Evolutionary conservation across 169 alveolate species (phyloP), one percentile per base, ranked within the genome.

Genomic region (Cryptosporidium sp.): DNA sequence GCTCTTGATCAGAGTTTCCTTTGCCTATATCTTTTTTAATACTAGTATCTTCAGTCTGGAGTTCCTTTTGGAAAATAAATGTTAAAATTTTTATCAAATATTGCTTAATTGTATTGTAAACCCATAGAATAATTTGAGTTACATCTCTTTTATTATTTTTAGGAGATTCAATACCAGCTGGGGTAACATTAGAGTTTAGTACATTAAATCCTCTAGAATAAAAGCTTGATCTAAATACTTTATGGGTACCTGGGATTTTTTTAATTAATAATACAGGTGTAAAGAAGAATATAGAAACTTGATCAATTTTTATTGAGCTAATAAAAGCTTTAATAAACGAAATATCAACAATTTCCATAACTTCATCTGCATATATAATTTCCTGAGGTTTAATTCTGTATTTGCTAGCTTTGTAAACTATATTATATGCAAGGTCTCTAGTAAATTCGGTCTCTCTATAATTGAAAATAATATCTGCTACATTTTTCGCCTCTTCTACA

Each of bases 371-470:
- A 12, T 53, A 73, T 31, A 73, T 73, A 2, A 73, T 60, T 26
- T 73, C 72, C 1, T 73, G 48, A 3, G 86, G 86, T 51, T 60
- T 73, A 31, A 73, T 21, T 18, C 39, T 53, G 70, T 73, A 73
- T 16, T 42, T 56, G n/a, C 68, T 58, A n/a, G 70, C 37, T n/a
- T 73, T 73, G 39, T 73, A 73, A 35, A 52, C 86, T 33, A 73
- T 56, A 42, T 73, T 73, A 35, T 73, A 73, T 12, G 86, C 86
- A 26, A 73, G 68, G 10, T 73, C 86, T 42, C 33, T 73, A 29
- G n/a, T 33, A 14, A 73, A 73, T 23, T 73, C 86, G 21, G 86
- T 52, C 70, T 60, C 86, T 42, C 86, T 73, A 35, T 73, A 73
- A 58, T 73, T 56, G 29, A 73, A 73, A n/a, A 73, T 53, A 6